Base-by-base conservation (phyloP, 176 grass and related monocot genomes). In the Thinopyrum elongatum region DNA sequence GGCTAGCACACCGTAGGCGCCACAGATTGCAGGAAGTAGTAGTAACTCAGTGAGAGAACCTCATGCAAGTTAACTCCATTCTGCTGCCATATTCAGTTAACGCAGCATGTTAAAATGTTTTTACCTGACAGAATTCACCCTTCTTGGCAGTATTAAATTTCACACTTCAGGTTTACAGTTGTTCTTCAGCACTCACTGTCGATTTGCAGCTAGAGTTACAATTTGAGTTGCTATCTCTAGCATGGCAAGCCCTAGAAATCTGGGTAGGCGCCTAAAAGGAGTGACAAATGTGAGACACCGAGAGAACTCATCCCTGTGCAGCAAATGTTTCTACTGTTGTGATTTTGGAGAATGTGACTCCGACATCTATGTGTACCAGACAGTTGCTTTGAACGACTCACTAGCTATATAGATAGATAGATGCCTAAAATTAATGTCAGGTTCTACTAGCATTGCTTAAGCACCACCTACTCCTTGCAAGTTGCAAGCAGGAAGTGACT, bases 281-380 rank as follows among this genome's bases (percentile, higher is more conserved):
- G 47, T 80, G 76, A 87, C 89, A 71, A 85, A 83, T 73, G 10
- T 36, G 58, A 84, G 67, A 66, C 88, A 83, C 44, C 17, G 44
- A 17, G 68, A 82, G 79, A 69, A 22, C 25, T 80, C 53, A 80
- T 79, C 51, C 74, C 76, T 67, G 67, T 38, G 34, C 27, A 74
- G 46, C 59, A 23, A 36, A 78, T 80, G 89, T 75, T 66, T 60
- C 28, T 59, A 68, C 67, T 83, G 74, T 83, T 87, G 15, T 84
- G 80, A 60, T 87, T 87, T 83, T 49, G 89, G 59, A 90, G 74
- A 90, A 79, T 67, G 89, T 66, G 84, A 80, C 13, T 4, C 57
- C 58, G 28, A 22, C 27, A 59, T 84, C 66, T 83, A 79, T 28
- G 55, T 57, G 80, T 39, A 68, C 25, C 26, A 30, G 15, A 38